Evolutionary conservation across 495 filamentous ascomycete species (phyloP).

Genomic region (Penicillium soppii): DNA sequence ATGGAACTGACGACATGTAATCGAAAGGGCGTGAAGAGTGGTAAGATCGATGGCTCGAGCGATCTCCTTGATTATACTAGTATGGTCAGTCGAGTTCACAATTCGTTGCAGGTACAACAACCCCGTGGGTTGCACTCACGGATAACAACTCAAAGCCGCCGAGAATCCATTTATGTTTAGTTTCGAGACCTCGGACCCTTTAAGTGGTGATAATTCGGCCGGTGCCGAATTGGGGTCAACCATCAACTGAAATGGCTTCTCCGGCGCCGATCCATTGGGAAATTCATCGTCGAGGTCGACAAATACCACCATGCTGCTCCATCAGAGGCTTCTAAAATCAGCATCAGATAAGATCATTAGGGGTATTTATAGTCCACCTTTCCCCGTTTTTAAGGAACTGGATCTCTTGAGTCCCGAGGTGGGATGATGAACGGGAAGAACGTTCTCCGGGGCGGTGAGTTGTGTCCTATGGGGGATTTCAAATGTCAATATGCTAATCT

Average conservation of each 20-base stretch:
- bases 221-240: constrained; percentile 14
- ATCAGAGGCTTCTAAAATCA: constrained; percentile 22
- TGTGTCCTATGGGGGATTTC: neutral
- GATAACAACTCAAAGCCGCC: constrained; percentile 82
- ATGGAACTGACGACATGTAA: constrained; percentile 76
- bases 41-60: constrained; percentile 78
- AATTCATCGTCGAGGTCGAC: constrained; percentile 44
- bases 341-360: constrained; percentile 27
- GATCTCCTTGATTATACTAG: constrained; percentile 69
- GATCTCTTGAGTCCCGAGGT: constrained; percentile 11
- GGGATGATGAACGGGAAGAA: constrained; percentile 31
- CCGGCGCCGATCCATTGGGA: constrained; percentile 16
- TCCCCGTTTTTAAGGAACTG: constrained; percentile 1
- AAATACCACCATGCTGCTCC: constrained; percentile 48
- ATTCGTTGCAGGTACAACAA: constrained; percentile 14
- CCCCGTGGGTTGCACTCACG: constrained; percentile 52
- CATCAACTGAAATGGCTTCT: constrained; percentile 26
- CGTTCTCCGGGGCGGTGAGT: constrained; percentile 24
- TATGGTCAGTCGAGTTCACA: constrained; percentile 15
- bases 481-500: neutral
- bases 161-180: constrained; percentile 71
- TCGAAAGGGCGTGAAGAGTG: constrained; percentile 75
- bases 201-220: constrained; percentile 10
- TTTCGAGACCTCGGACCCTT: constrained; percentile 26
- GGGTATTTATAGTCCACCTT: constrained; percentile 17